Evolutionary conservation across 169 alveolate species (phyloP).

Genomic region (Cryptosporidium parvum): DNA sequence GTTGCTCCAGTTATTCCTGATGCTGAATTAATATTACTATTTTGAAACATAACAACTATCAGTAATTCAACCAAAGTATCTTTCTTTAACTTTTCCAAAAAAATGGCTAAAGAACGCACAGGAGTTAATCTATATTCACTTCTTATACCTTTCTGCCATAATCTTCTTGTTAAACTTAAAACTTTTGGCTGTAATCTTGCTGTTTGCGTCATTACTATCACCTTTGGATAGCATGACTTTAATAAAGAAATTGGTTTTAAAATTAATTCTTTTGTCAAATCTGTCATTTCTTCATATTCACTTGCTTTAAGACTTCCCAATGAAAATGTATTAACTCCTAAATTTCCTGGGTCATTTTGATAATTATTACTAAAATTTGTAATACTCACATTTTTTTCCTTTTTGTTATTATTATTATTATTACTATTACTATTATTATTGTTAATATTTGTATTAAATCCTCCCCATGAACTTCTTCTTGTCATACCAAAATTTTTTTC

Average conservation of each 20-base stretch:
- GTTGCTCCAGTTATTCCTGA: neutral
- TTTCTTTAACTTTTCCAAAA: conserved; percentile 58
- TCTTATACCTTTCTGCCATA: conserved; percentile 66
- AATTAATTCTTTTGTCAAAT: neutral
- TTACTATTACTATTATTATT: neutral
- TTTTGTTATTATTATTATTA: neutral
- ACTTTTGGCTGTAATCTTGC: conserved; percentile 39
- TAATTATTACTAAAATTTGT: neutral
- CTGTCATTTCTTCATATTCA: conserved; percentile 1
- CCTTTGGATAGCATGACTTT: conserved; percentile 65
- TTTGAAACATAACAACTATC: conserved; percentile 29
- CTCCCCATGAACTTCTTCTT: neutral
- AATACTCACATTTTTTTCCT: neutral
- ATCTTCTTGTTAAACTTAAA: conserved; percentile 27
- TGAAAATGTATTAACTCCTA: neutral
- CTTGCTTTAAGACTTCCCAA: neutral
- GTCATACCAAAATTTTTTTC: neutral
- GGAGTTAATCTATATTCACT: conserved; percentile 70
- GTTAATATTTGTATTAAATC: neutral
- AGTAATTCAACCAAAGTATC: conserved; percentile 47
- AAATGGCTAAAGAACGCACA: conserved; percentile 33
- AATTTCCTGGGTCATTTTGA: neutral
- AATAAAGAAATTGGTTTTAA: conserved; percentile 28
- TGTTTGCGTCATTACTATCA: conserved; percentile 65
- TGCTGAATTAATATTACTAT: neutral